Evolutionary conservation across 2,329 filamentous ascomycete genomes (phyloP), one percentile per base, ranked within the genome.

Genomic region (Albophoma yamanashiensis): DNA sequence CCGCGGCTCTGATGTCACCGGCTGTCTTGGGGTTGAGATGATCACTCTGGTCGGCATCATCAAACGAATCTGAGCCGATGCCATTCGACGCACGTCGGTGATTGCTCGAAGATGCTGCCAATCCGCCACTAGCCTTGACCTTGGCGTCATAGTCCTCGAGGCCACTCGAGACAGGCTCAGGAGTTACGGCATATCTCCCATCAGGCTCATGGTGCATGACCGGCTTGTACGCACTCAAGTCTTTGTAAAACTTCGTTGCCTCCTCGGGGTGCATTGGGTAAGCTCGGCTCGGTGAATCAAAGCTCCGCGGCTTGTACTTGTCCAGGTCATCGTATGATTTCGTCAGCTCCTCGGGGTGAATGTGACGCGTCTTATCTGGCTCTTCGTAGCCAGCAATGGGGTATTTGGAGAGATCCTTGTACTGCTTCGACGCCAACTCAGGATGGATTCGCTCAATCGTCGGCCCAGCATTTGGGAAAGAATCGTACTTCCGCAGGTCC

Each of bases 301-400:
- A 72, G 4, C 62, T 62, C 25, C 64, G 63, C 1, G 67, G 66
- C n/a, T 66, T 65, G 62, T 81, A 80, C 59, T 74, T 69, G 58
- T 70, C 68, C 57, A 80, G 69, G 59, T 81, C 78, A 11, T 70
- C 67, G 52, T 78, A 76, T 7, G 68, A 63, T 59, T 76, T 77
- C 34, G 71, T 71, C 53, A 69, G 62, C 61, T 75, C 73, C 62
- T 76, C 75, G 12, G 74, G 69, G n/a, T 74, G 72, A n/a, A 70
- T 60, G 25, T 71, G 68, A 25, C 65, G 61, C 2, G 62, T 66
- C 52, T 64, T 61, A 3, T 60, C 43, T 4, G 64, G 63, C 60
- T 73, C 70, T 57, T 71, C 68, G 39, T 65, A 72, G 9, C 70
- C 70, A n/a, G 64, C 64, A 14, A 62, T 58, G 4, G 70, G 67